Percentiles rank a stretch among this genome's conserved stretches.
phyloP scores from a whole-genome alignment of 345 rosid genomes.

The Mallotus nudiflorus region DNA sequence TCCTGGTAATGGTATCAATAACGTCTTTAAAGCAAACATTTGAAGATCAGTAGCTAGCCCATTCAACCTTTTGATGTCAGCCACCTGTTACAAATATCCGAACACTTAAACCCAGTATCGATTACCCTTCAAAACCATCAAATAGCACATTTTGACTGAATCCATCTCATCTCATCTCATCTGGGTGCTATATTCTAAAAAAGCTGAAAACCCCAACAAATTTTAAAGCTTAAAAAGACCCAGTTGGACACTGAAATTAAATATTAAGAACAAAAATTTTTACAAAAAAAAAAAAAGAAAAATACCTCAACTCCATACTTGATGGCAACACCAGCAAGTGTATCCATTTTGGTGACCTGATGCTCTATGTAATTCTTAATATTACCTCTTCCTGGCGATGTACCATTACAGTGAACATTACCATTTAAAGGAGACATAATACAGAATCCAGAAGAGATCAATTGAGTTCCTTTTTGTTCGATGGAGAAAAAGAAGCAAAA shows the following conservation, averaged over 20 bases:
- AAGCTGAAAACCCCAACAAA: neutral
- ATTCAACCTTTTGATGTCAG: conserved; percentile 79
- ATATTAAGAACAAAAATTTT: no score
- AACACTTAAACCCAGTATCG: neutral
- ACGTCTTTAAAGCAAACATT: conserved; percentile 79
- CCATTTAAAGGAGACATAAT: conserved; percentile 44
- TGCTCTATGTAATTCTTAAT: conserved; percentile 52
- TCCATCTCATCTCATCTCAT: conserved; percentile 6
- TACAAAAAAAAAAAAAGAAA: no score
- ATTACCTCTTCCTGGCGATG: neutral
- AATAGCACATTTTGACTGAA: neutral
- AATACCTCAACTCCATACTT: conserved; percentile 89
- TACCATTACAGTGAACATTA: neutral
- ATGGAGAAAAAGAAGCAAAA: neutral
- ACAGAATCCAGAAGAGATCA: neutral
- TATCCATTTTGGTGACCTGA: conserved; percentile 68
- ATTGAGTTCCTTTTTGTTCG: neutral
- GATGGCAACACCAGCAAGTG: conserved; percentile 94
- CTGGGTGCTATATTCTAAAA: neutral
- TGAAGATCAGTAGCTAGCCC: conserved; percentile 84
- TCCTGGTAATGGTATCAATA: conserved; percentile 83
- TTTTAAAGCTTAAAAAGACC: neutral
- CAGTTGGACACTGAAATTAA: neutral
- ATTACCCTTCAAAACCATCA: neutral
- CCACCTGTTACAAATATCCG: conserved; percentile 49